Conservation (phyloP, 2,329 filamentous ascomycete species). For the Fusarium vanettenii region DNA sequence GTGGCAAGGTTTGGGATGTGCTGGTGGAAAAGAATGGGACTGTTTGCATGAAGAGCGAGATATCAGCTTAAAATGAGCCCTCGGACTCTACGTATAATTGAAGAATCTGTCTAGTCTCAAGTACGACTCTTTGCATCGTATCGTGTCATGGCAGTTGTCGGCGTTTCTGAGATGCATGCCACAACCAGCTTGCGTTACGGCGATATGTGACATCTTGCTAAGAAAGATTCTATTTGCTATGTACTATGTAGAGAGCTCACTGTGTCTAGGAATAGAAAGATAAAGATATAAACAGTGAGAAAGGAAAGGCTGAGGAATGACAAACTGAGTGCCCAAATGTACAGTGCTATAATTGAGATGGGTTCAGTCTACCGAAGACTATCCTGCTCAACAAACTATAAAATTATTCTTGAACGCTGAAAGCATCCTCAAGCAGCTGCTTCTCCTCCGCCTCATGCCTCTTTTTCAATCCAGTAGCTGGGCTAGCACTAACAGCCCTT, state of each 20-base stretch:
- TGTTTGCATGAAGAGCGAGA: constrained; percentile 52
- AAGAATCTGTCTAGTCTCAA: background rate
- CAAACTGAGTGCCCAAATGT: too few species aligned
- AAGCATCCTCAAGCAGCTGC: constrained; percentile 17
- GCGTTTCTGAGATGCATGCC: background rate
- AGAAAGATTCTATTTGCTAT: too few species aligned
- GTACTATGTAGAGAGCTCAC: background rate
- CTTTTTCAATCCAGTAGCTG: constrained; percentile 25
- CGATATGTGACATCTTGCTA: fast-evolving
- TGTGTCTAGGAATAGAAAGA: background rate
- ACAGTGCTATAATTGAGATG: too few species aligned
- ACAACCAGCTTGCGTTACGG: background rate
- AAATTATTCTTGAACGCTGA: constrained; percentile 5
- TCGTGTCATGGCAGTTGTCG: background rate
- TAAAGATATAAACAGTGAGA: background rate
- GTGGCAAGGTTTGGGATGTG: constrained; percentile 54
- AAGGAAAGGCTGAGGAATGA: too few species aligned
- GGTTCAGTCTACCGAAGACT: background rate
- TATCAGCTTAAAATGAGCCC: constrained; percentile 17
- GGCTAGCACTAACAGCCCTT: constrained; percentile 25
- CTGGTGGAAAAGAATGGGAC: constrained; percentile 56
- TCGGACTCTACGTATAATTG: background rate
- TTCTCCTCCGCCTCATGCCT: constrained; percentile 26
- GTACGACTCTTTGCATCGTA: background rate
- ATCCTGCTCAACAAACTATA: background rate